Evolutionary conservation across 192 early-diverging fungal species (phyloP).

Genomic region (Linnemannia schmuckeri): DNA sequence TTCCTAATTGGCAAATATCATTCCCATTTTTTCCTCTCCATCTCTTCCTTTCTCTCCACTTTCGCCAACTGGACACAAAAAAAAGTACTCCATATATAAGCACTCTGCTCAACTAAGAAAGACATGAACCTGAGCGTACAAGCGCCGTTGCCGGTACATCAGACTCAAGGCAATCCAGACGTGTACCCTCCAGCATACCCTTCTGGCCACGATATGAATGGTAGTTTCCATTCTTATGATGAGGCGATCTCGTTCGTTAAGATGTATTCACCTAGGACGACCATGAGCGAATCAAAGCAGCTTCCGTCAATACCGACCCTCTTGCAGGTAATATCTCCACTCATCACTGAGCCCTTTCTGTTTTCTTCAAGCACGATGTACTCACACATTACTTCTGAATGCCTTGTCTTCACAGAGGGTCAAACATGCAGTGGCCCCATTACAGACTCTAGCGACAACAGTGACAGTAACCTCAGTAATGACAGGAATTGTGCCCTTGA

Average conservation of each 20-base stretch:
- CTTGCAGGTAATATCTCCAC: neutral
- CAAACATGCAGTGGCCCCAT: constrained; percentile 6
- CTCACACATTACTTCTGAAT: neutral
- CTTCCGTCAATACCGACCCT: neutral
- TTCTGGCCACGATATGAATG: neutral
- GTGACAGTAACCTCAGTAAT: constrained; percentile 27
- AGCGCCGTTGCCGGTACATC: neutral
- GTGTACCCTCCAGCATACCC: neutral
- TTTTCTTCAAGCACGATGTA: neutral
- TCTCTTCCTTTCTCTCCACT: neutral
- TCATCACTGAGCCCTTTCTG: neutral
- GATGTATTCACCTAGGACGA: constrained; percentile 26
- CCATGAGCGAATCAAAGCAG: constrained; percentile 7
- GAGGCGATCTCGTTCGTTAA: constrained; percentile 37
- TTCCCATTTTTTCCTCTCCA: neutral
- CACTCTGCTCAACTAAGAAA: neutral
- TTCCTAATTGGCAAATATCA: neutral
- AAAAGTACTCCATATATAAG: no score
- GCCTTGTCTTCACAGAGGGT: neutral
- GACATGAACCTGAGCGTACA: neutral
- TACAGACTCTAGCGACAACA: constrained; percentile 21
- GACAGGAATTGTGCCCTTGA: constrained; percentile 34
- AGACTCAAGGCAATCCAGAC: neutral
- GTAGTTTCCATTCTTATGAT: constrained; percentile 17
- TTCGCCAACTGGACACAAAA: neutral